Percentiles rank a stretch among this genome's conserved stretches.
These are phyloP conservation scores for Camellia sinensis DNA, from an alignment of 148 eudicot genomes.

Conservation along the genomic window DNA sequence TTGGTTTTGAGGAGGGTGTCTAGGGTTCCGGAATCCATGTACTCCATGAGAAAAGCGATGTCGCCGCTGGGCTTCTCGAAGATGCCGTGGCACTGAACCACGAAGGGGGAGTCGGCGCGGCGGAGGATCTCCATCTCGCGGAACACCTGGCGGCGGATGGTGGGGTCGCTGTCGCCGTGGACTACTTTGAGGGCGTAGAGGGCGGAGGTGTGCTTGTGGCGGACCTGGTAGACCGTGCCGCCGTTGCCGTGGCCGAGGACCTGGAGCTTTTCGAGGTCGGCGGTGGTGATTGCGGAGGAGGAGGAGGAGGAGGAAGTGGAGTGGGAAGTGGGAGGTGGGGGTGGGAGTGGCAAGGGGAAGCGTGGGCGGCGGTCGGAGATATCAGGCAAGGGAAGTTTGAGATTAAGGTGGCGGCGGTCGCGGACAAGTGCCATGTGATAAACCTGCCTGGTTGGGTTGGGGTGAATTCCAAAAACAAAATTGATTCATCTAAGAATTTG, in stretches of 20 bases:
- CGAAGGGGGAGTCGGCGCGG: conserved; percentile 64
- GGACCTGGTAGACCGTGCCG: conserved; percentile 83
- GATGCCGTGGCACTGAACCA: conserved; percentile 56
- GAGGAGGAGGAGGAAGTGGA: conserved; percentile 20
- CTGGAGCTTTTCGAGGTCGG: conserved; percentile 53
- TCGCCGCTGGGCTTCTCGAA: conserved; percentile 56
- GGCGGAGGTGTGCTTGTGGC: conserved; percentile 43
- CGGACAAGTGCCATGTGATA: conserved; percentile 34
- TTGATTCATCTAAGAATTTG: neutral
- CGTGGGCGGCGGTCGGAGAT: conserved; percentile 43
- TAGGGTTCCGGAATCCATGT: conserved; percentile 75
- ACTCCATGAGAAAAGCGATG: conserved; percentile 63
- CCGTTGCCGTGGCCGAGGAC: conserved; percentile 86
- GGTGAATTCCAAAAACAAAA: too few relatives aligned
- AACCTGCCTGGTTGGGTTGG: too few relatives aligned
- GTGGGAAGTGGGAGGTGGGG: conserved; percentile 33
- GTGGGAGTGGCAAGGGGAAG: conserved; percentile 39
- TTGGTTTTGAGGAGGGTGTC: conserved; percentile 33
- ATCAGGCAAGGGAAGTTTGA: conserved; percentile 61
- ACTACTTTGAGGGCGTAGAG: conserved; percentile 63
- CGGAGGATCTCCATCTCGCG: conserved; percentile 81
- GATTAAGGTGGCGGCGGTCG: conserved; percentile 53
- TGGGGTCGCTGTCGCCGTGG: conserved; percentile 43
- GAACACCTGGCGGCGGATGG: conserved; percentile 49
- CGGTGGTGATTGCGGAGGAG: conserved; percentile 21